Base-by-base conservation (phyloP, 108 stramenopile species). In the Cyclotella baltica region DNA sequence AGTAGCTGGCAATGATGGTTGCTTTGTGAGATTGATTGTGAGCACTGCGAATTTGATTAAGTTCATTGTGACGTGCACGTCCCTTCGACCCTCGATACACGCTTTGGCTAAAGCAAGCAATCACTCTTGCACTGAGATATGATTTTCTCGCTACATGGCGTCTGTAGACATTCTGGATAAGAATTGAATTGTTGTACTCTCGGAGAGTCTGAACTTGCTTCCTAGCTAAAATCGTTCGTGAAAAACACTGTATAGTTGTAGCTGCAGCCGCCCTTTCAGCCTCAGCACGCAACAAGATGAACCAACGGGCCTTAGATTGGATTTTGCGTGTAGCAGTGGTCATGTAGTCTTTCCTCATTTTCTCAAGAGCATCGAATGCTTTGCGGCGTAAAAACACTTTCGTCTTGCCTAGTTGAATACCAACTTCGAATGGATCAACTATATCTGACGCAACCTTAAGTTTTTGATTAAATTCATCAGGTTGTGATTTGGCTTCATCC, bases 311-410 rank as follows among this genome's bases (percentile, higher is more conserved):
- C 20, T 66, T 46, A 13, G 72, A 59, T 78, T 91, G 90, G 8
- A 91, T 58, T 13, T 69, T 70, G 16, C 72, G 52, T 25, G 86
- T 83, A 31, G 85, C 68, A 22, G 48, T 62, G 40, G 64, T 63
- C 57, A 86, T 76, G 25, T 47, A 50, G 50, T 68, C 61, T 47
- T 77, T 71, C 19, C 87, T 73, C 67, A 77, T 63, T 37, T 77
- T 74, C 72, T 91, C 90, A 15, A 91, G 69, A 16, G 62, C 59
- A 59, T 91, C 90, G 59, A 83, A 91, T 30, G 87, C 87, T 28
- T 70, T 62, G 36, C 88, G 80, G 30, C 88, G 76, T 18, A 92
- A 46, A 72, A 92, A 92, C 11, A 92, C 85, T 74, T 88, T 89
- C 27, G 87, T 88, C 75, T 83, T 87, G 13, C 91, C 91, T 31